Conservation (phyloP, 179 eudicot genomes). For the Silene vulgaris region DNA sequence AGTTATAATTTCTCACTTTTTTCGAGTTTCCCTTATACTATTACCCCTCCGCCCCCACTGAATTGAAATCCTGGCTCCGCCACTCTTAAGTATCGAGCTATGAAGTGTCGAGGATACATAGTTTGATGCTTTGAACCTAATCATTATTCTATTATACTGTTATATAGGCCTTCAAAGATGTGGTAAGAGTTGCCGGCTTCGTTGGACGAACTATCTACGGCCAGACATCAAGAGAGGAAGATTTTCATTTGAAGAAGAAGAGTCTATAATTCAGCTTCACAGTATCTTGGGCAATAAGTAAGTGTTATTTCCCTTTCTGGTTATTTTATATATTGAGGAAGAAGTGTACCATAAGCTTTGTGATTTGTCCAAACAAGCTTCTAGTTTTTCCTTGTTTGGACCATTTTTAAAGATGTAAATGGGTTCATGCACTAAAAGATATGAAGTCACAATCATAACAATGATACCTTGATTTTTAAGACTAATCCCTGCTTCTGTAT, state of each 20-base stretch:
- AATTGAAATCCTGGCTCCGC: too few relatives aligned
- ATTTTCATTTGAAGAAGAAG: slow-evolving; percentile 39
- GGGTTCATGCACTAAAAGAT: slow-evolving; percentile 38
- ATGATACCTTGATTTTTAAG: slow-evolving; percentile 18
- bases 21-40: too few relatives aligned
- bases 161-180: slow-evolving; percentile 37
- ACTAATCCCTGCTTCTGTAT: slow-evolving; percentile 19
- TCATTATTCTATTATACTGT: slow-evolving; percentile 35
- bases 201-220: slow-evolving; percentile 42
- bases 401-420: slow-evolving; percentile 30
- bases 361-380: neutral
- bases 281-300: slow-evolving; percentile 33
- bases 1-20: too few relatives aligned
- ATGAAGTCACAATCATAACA: slow-evolving; percentile 21
- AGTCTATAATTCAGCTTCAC: slow-evolving; percentile 38
- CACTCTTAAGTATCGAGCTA: neutral
- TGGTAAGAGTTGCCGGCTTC: slow-evolving; percentile 41
- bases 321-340: neutral
- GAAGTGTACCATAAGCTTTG: slow-evolving; percentile 9
- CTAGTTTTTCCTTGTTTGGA: neutral
- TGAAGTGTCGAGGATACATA: slow-evolving; percentile 30
- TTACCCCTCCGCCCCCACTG: too few relatives aligned
- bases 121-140: slow-evolving; percentile 41
- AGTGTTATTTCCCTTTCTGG: slow-evolving; percentile 22
- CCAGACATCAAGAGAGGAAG: slow-evolving; percentile 37